Conservation (phyloP, 1,284 basidiomycete genomes). For the Lentinus polychrous region DNA sequence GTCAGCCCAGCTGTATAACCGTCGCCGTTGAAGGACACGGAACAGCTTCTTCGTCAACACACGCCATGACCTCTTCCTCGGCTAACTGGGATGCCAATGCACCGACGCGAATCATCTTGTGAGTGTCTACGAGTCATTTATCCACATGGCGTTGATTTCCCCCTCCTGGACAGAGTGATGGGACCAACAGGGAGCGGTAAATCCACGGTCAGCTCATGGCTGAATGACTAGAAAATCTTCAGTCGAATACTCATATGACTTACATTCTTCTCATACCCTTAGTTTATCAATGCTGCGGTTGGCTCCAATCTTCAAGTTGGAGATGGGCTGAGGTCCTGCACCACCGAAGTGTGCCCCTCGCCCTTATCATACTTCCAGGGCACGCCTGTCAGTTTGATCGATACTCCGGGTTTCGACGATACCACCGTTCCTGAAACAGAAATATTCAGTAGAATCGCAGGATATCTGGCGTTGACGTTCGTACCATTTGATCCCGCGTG, state of each 20-base stretch:
- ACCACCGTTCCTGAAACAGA: conserved; percentile 31
- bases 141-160: too few relatives aligned
- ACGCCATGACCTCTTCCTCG: too few relatives aligned
- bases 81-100: too few relatives aligned
- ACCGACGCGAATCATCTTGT: too few relatives aligned
- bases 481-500: background rate
- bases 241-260: too few relatives aligned
- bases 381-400: conserved; percentile 22
- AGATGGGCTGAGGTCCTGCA: conserved; percentile 25
- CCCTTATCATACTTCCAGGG: conserved; percentile 22
- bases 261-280: background rate
- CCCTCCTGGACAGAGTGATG: too few relatives aligned
- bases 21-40: too few relatives aligned
- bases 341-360: conserved; percentile 24
- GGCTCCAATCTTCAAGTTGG: conserved; percentile 27
- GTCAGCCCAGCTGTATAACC: too few relatives aligned
- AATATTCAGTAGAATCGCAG: conserved; percentile 28
- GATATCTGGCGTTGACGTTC: conserved; percentile 4
- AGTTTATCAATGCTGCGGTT: background rate
- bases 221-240: too few relatives aligned
- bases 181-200: conserved; percentile 15
- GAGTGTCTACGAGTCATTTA: too few relatives aligned
- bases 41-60: too few relatives aligned
- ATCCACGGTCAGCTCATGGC: conserved; percentile 11
- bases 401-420: conserved; percentile 37